These are phyloP conservation scores for Ophiostoma pallidulum DNA, from an alignment of 2,329 filamentous ascomycete species.

Conservation along the genomic window DNA sequence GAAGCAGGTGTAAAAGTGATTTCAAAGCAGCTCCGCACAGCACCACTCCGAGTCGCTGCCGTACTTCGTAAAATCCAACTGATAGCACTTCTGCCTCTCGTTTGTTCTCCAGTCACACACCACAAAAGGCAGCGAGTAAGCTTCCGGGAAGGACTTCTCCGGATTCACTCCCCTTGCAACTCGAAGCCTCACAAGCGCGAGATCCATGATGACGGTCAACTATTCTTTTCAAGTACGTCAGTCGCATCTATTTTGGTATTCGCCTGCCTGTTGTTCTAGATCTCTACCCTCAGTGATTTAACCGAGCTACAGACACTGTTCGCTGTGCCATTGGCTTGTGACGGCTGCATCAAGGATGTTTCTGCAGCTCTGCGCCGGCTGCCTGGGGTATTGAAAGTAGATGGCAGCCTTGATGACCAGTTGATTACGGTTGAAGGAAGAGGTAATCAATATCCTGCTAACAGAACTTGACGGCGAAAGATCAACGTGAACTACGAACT, in stretches of 20 bases:
- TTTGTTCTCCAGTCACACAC: no score
- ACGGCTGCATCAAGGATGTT: conserved; percentile 79
- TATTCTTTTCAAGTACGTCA: conserved; percentile 36
- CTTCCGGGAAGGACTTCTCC: no score
- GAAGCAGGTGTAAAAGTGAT: conserved; percentile 7
- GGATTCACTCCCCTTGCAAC: no score
- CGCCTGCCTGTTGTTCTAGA: conserved; percentile 11
- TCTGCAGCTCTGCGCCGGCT: conserved; percentile 69
- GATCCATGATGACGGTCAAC: conserved; percentile 32
- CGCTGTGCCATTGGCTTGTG: conserved; percentile 87
- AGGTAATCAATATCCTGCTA: conserved; percentile 31
- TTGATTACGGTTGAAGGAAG: conserved; percentile 79
- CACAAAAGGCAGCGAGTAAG: no score
- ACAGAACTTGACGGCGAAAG: not conserved
- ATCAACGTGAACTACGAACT: not conserved
- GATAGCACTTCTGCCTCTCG: no score
- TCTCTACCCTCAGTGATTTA: conserved; percentile 1
- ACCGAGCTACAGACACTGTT: conserved; percentile 68
- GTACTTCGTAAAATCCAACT: no score
- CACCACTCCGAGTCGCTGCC: no score
- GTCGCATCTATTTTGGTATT: not conserved
- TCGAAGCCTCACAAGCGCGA: not conserved
- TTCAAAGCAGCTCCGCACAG: conserved; percentile 9
- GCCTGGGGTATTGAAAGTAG: conserved; percentile 70
- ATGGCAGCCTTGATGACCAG: conserved; percentile 74